Evolutionary conservation across 495 filamentous ascomycete genomes (phyloP).

Genomic region (Saxispiralis lemnorum): DNA sequence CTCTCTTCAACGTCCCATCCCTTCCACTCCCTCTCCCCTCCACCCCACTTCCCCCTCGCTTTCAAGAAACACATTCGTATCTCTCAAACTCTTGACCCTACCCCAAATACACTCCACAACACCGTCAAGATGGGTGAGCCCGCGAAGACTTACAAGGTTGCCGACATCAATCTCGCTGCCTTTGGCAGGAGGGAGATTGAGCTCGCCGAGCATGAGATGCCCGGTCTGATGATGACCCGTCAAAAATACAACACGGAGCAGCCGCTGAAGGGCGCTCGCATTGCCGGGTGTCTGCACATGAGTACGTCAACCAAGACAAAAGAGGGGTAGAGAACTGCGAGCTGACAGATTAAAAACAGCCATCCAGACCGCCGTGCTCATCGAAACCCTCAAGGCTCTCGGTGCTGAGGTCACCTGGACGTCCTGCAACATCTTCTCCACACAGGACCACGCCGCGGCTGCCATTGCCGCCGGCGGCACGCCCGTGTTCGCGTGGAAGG

Average conservation of each 20-base stretch:
- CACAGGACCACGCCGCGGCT: conserved; percentile 94
- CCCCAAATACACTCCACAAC: background rate
- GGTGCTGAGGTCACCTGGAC: conserved; percentile 97
- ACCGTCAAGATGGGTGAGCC: conserved; percentile 46
- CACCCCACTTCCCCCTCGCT: background rate
- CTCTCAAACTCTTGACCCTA: background rate
- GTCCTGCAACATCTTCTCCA: conserved; percentile 96
- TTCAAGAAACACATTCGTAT: background rate
- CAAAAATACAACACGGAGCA: conserved; percentile 79
- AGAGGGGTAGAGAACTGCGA: background rate
- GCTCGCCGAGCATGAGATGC: conserved; percentile 96
- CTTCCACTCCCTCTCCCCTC: background rate
- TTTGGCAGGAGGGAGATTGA: conserved; percentile 99
- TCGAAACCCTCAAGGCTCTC: conserved; percentile 84
- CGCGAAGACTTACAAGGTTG: conserved; percentile 90
- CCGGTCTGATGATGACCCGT: conserved; percentile 90
- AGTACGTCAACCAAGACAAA: conserved; percentile 49
- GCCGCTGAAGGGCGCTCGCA: conserved; percentile 71
- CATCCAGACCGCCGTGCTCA: conserved; percentile 97
- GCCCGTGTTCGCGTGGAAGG: conserved; percentile 99
- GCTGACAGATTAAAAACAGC: conserved; percentile 29
- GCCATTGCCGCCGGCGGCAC: conserved; percentile 88
- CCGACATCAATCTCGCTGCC: conserved; percentile 88
- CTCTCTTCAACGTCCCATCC: background rate
- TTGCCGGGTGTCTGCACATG: conserved; percentile 98